Conservation (phyloP, 495 filamentous ascomycete genomes). For the Aspergillus wentii region DNA sequence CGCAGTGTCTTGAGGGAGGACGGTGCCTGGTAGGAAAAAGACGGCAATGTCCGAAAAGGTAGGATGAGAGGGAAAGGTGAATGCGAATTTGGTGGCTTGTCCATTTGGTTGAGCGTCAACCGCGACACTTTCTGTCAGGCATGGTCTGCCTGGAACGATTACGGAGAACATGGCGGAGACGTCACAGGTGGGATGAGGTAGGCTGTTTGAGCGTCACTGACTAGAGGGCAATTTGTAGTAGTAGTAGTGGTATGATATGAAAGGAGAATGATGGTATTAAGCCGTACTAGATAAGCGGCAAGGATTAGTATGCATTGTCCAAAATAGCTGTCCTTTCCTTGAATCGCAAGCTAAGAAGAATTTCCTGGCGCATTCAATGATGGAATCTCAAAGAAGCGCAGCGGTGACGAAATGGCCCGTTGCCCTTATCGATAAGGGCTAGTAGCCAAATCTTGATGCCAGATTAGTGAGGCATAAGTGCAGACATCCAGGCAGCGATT, state of each 20-base stretch:
- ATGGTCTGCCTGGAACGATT: conserved; percentile 52
- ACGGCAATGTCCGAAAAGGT: conserved; percentile 76
- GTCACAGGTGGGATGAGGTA: not conserved
- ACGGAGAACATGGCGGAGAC: conserved; percentile 49
- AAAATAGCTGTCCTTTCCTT: no score
- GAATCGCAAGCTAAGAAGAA: no score
- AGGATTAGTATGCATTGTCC: no score
- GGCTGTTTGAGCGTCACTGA: no score
- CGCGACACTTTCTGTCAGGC: conserved; percentile 56
- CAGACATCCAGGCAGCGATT: no score
- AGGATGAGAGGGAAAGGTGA: conserved; percentile 52
- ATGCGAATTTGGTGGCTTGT: conserved; percentile 63
- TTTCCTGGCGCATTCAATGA: conserved; percentile 16
- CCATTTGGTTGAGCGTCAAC: conserved; percentile 42
- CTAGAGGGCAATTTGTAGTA: not conserved
- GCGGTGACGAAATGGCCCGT: conserved; percentile 18
- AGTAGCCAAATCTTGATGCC: not conserved
- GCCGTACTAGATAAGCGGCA: no score
- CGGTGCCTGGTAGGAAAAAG: conserved; percentile 78
- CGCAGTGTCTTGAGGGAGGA: conserved; percentile 68
- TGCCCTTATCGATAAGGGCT: conserved; percentile 28
- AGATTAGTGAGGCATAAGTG: not conserved
- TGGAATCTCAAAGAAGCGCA: conserved; percentile 19
- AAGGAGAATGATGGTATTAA: no score
- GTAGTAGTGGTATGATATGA: no score